Evolutionary conservation across 2,329 filamentous ascomycete genomes (phyloP).

Genomic region (Cercospora citrullina): DNA sequence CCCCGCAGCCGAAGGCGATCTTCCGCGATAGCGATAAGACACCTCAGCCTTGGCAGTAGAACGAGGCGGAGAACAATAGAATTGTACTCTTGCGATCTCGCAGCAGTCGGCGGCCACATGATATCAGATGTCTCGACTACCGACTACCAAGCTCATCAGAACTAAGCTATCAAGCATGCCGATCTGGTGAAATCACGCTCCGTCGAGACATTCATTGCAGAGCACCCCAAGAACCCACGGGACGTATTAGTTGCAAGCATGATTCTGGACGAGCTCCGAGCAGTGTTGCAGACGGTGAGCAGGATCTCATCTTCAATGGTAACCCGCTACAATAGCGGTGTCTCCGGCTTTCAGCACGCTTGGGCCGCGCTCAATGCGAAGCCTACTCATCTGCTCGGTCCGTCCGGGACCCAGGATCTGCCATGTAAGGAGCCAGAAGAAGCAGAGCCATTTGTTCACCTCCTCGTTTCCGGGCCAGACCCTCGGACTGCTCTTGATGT

Average conservation of each 20-base stretch:
- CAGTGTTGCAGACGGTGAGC: background rate
- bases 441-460: background rate
- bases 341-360: background rate
- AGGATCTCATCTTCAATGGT: background rate
- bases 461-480: background rate
- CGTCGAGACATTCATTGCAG: too few relatives aligned
- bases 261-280: background rate
- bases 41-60: background rate
- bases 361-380: background rate
- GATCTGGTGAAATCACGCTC: too few relatives aligned
- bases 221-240: too few relatives aligned
- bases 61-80: background rate
- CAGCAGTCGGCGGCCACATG: too few relatives aligned
- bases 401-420: background rate
- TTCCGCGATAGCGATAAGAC: conserved; percentile 2
- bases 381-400: background rate
- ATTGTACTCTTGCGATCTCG: background rate
- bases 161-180: too few relatives aligned
- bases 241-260: background rate
- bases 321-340: background rate
- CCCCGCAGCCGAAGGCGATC: conserved; percentile 1
- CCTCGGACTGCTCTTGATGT: background rate
- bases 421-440: background rate
- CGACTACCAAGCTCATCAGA: too few relatives aligned
- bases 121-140: too few relatives aligned